A percentile compares a stretch with the other conserved stretches of the same genome.
Evolutionary conservation across 768 basidiomycete species (phyloP).

Genomic region (Cytidiella melzeri): DNA sequence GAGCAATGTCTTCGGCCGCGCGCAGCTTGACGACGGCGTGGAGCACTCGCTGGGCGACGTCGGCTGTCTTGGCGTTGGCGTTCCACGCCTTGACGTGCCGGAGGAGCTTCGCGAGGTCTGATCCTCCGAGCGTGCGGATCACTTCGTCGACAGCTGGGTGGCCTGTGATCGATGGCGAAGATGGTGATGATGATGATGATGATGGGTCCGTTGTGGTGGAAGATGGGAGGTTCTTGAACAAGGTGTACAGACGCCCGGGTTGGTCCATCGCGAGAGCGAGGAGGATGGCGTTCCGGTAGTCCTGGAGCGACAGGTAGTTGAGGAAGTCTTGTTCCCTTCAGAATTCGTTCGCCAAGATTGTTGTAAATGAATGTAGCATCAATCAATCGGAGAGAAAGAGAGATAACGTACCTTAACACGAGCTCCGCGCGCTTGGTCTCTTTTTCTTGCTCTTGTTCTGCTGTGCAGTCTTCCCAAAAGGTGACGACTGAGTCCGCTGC

Average conservation of each 20-base stretch:
- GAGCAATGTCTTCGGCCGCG: constrained; percentile 65
- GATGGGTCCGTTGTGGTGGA: background rate
- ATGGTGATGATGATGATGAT: constrained; percentile 19
- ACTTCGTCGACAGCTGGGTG: constrained; percentile 74
- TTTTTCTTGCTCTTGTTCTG: constrained; percentile 71
- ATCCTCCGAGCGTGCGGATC: constrained; percentile 58
- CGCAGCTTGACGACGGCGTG: constrained; percentile 76
- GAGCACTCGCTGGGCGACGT: constrained; percentile 78
- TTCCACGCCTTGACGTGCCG: constrained; percentile 91
- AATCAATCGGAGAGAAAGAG: background rate
- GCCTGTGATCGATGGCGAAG: constrained; percentile 50
- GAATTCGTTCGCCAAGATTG: too few relatives aligned
- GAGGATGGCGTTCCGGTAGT: constrained; percentile 87
- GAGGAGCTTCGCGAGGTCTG: constrained; percentile 78
- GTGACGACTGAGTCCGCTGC: constrained; percentile 95
- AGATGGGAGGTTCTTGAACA: constrained; percentile 63
- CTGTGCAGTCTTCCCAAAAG: constrained; percentile 95
- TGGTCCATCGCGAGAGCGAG: constrained; percentile 92
- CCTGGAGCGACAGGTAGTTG: constrained; percentile 82
- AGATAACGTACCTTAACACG: constrained; percentile 67
- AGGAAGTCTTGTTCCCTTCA: constrained; percentile 93
- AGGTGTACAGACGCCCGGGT: constrained; percentile 74
- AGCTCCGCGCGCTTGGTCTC: constrained; percentile 64
- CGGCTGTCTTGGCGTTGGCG: constrained; percentile 82
- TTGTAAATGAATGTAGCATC: background rate